These are phyloP conservation scores for Penicillium flavigenum DNA, from an alignment of 495 filamentous ascomycete genomes.

Conservation along the genomic window DNA sequence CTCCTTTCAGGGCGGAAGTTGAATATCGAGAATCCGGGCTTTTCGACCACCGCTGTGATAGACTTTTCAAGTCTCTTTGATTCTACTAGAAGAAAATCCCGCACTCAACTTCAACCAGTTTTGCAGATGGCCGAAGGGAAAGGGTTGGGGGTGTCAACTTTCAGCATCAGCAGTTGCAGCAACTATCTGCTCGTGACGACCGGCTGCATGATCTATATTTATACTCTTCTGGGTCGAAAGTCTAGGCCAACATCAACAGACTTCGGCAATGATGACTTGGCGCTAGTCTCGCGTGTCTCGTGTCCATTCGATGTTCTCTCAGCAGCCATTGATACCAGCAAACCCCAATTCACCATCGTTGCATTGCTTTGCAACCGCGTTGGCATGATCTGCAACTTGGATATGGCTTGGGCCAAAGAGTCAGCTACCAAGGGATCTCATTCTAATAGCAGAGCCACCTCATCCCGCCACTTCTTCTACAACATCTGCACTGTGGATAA, in stretches of 20 bases:
- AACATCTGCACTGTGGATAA: conserved; percentile 66
- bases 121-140: conserved; percentile 3
- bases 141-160: conserved; percentile 27
- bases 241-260: conserved; percentile 14
- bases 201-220: conserved; percentile 61
- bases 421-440: conserved; percentile 2
- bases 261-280: conserved; percentile 31
- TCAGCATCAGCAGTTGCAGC: conserved; percentile 60
- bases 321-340: conserved; percentile 64
- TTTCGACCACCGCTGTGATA: conserved; percentile 35
- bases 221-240: conserved; percentile 45
- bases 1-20: conserved; percentile 51
- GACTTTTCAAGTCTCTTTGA: conserved; percentile 36
- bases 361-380: conserved; percentile 61
- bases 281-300: conserved; percentile 52
- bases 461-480: conserved; percentile 44
- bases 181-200: conserved; percentile 58
- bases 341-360: conserved; percentile 56
- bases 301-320: conserved; percentile 61
- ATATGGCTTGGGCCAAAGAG: conserved; percentile 5
- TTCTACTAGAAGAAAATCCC: conserved; percentile 15
- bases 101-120: not conserved
- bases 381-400: conserved; percentile 62
- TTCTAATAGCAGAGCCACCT: conserved; percentile 23
- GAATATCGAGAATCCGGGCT: conserved; percentile 47